Percentiles rank a stretch among this genome's conserved stretches.
Evolutionary conservation across 2,329 filamentous ascomycete species (phyloP).

Genomic region (Colletotrichum nymphaeae): DNA sequence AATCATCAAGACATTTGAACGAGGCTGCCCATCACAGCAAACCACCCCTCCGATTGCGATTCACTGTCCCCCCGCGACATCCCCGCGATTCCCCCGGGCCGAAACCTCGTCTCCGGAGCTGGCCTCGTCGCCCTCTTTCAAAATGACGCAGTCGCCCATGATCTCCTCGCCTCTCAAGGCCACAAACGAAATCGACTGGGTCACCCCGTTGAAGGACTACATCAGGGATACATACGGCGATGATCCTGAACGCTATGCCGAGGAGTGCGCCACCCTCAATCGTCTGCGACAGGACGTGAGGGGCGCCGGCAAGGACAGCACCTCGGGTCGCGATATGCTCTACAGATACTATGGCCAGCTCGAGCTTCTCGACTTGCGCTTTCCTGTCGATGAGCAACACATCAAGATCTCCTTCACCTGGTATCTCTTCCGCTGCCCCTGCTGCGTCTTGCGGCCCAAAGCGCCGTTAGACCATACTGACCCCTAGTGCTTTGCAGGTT

Average conservation of each 20-base stretch:
- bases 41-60: conserved; percentile 16
- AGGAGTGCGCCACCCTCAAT: conserved; percentile 95
- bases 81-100: conserved; percentile 1
- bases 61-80: conserved; percentile 7
- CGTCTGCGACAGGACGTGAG: conserved; percentile 97
- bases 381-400: conserved; percentile 97
- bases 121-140: conserved; percentile 36
- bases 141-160: conserved; percentile 91
- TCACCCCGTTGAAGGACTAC: conserved; percentile 89
- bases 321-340: conserved; percentile 89
- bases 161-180: conserved; percentile 91
- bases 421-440: conserved; percentile 60
- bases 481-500: conserved; percentile 70
- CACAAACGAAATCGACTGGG: conserved; percentile 99
- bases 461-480: conserved; percentile 1
- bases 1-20: conserved; percentile 31
- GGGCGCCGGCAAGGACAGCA: conserved; percentile 96
- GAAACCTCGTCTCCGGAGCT: conserved; percentile 13
- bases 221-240: conserved; percentile 95
- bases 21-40: conserved; percentile 22
- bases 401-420: conserved; percentile 99
- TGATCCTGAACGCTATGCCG: conserved; percentile 93
- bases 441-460: not conserved
- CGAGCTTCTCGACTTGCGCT: conserved; percentile 91
- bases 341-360: conserved; percentile 99